Percentiles rank a stretch among this genome's conserved stretches.
Conservation (phyloP, 495 filamentous ascomycete genomes). For the Clohesyomyces aquaticus region DNA sequence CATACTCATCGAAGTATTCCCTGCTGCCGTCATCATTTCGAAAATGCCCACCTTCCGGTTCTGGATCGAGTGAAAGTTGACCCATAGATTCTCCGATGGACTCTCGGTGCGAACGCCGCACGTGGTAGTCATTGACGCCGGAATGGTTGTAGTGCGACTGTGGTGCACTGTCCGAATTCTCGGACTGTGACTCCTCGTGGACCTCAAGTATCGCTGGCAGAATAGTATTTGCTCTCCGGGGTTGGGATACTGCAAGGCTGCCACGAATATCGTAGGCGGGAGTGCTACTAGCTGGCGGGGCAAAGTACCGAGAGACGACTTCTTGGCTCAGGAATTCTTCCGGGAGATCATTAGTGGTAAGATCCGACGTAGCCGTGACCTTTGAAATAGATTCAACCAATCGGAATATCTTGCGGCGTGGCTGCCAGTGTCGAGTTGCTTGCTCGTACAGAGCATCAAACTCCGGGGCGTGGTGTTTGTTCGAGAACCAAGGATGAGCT, state of each 20-base stretch:
- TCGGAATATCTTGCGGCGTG: slow-evolving; percentile 31
- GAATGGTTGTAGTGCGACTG: background rate
- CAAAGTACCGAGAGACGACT: slow-evolving; percentile 13
- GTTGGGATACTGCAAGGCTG: background rate
- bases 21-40: background rate
- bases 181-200: background rate
- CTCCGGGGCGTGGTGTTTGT: slow-evolving; percentile 45
- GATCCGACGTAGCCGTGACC: background rate
- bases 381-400: slow-evolving; percentile 38
- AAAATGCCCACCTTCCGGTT: slow-evolving; percentile 10
- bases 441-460: slow-evolving; percentile 55
- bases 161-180: background rate
- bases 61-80: slow-evolving; percentile 1
- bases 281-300: slow-evolving; percentile 1
- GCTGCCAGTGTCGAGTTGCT: slow-evolving; percentile 55
- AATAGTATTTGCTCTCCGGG: background rate
- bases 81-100: slow-evolving; percentile 4
- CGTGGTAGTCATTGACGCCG: background rate
- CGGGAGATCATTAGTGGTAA: background rate
- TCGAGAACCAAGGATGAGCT: slow-evolving; percentile 63
- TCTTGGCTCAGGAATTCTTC: slow-evolving; percentile 12
- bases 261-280: background rate
- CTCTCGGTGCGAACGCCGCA: background rate
- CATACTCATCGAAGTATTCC: background rate
- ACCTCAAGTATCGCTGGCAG: slow-evolving; percentile 4